Conservation (phyloP, 176 grass and related monocot species). For the Pontederia paniculata region DNA sequence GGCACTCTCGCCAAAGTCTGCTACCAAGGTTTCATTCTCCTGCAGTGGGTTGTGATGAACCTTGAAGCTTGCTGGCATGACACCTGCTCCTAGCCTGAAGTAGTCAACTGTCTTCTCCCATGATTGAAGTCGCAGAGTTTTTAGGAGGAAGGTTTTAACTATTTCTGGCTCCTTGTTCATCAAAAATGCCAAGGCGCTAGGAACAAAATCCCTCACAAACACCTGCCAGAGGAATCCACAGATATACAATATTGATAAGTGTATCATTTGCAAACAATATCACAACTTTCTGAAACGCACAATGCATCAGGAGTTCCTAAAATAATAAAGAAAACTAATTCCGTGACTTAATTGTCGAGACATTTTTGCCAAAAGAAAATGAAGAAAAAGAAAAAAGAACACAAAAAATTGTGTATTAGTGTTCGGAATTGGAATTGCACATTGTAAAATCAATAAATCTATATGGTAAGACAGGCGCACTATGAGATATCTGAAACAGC, state of each 20-base stretch:
- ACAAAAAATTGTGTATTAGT: too few relatives aligned
- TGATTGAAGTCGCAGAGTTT: constrained; percentile 69
- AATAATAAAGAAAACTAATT: background rate
- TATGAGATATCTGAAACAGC: too few relatives aligned
- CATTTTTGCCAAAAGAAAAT: background rate
- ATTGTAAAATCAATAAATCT: too few relatives aligned
- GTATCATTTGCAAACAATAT: too few relatives aligned
- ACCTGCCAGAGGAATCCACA: constrained; percentile 31
- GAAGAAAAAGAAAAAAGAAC: background rate
- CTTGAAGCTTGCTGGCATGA: constrained; percentile 91
- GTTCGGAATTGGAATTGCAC: too few relatives aligned
- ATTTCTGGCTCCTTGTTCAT: constrained; percentile 53
- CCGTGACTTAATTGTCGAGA: background rate
- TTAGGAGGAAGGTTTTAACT: constrained; percentile 77
- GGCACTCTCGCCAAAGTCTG: constrained; percentile 90
- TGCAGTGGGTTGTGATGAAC: constrained; percentile 29
- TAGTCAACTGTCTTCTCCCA: constrained; percentile 65
- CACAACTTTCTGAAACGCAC: too few relatives aligned
- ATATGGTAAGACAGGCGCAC: too few relatives aligned
- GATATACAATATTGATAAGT: constrained; percentile 4
- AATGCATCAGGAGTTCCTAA: background rate
- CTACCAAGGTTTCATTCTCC: constrained; percentile 52
- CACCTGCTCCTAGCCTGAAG: constrained; percentile 71
- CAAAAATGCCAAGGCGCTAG: constrained; percentile 71
- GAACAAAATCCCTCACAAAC: constrained; percentile 93